A percentile compares a stretch with the other conserved stretches of the same genome.
Conservation (phyloP, 2,329 filamentous ascomycete genomes). For the Phialocephala subalpina region DNA sequence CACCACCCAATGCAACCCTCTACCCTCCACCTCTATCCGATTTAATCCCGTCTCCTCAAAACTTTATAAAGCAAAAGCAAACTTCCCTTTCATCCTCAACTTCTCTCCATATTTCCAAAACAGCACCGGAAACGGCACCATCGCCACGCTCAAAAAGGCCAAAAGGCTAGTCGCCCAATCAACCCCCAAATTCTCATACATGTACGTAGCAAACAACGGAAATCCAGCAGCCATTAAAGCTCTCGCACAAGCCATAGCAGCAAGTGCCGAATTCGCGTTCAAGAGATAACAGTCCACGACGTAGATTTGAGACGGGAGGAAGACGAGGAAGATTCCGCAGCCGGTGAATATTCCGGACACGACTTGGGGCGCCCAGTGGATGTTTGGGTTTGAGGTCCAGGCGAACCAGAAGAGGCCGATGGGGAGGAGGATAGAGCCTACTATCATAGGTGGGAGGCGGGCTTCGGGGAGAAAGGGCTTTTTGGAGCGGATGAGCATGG, state of each 20-base stretch:
- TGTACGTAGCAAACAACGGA: conserved; percentile 48
- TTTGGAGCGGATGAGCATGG: conserved; percentile 37
- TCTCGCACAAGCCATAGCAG: conserved; percentile 25
- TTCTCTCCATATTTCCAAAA: conserved; percentile 45
- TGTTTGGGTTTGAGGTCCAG: conserved; percentile 52
- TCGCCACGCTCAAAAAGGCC: conserved; percentile 45
- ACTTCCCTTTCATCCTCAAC: conserved; percentile 42
- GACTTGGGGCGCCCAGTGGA: conserved; percentile 50
- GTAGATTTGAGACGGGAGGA: conserved; percentile 53
- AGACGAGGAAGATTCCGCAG: conserved; percentile 51
- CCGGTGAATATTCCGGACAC: conserved; percentile 51
- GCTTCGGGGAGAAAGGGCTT: conserved; percentile 51
- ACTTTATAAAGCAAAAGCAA: conserved; percentile 31
- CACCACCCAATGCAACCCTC: not conserved
- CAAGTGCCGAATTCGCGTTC: conserved; percentile 34
- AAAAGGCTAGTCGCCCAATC: conserved; percentile 51
- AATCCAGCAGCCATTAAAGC: conserved; percentile 30
- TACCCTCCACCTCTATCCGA: not conserved
- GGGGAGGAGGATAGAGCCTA: conserved; percentile 52
- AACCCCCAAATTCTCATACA: conserved; percentile 49
- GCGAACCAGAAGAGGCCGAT: conserved; percentile 52
- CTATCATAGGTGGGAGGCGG: conserved; percentile 55
- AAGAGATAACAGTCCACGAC: conserved; percentile 52
- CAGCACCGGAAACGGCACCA: conserved; percentile 48
- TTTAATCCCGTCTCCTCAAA: not conserved